These are phyloP conservation scores for Scutellaria barbata DNA, from an alignment of 257 asterid species.

Conservation along the genomic window DNA sequence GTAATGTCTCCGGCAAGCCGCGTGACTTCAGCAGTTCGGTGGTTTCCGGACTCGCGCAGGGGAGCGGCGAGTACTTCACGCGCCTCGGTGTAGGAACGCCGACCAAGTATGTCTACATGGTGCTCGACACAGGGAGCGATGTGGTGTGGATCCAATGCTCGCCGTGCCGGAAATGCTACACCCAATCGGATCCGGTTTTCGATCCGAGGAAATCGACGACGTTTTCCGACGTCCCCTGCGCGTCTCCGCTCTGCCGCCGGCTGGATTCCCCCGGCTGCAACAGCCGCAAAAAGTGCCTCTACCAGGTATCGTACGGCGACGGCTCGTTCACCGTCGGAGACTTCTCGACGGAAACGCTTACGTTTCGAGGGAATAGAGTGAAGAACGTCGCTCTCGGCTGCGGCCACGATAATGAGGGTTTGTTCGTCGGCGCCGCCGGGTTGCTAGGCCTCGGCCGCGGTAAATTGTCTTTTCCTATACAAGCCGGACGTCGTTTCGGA, in stretches of 20 bases:
- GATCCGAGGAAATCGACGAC: conserved; percentile 62
- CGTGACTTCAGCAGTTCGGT: conserved; percentile 72
- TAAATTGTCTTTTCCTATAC: conserved; percentile 66
- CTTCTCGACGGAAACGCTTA: conserved; percentile 80
- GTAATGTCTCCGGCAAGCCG: conserved; percentile 27
- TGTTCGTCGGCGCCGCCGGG: conserved; percentile 89
- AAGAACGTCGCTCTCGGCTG: conserved; percentile 73
- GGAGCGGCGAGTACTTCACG: conserved; percentile 97
- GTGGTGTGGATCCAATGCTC: conserved; percentile 91
- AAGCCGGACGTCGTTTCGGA: conserved; percentile 70
- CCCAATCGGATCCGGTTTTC: conserved; percentile 83
- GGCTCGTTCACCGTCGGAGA: conserved; percentile 87
- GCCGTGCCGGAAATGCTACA: conserved; percentile 77
- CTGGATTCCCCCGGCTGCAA: conserved; percentile 80
- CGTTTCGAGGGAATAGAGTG: conserved; percentile 60
- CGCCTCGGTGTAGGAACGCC: conserved; percentile 89
- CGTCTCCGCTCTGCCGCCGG: conserved; percentile 72
- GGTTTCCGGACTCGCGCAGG: conserved; percentile 74
- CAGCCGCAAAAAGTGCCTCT: conserved; percentile 62
- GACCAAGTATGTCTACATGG: conserved; percentile 71
- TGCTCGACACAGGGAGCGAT: conserved; percentile 86
- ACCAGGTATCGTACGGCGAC: conserved; percentile 89
- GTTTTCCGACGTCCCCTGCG: conserved; percentile 59
- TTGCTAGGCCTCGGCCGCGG: conserved; percentile 84
- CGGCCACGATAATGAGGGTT: conserved; percentile 86